These are phyloP conservation scores for Solanum piurae DNA, from an alignment of 257 asterid genomes.

Conservation along the genomic window DNA sequence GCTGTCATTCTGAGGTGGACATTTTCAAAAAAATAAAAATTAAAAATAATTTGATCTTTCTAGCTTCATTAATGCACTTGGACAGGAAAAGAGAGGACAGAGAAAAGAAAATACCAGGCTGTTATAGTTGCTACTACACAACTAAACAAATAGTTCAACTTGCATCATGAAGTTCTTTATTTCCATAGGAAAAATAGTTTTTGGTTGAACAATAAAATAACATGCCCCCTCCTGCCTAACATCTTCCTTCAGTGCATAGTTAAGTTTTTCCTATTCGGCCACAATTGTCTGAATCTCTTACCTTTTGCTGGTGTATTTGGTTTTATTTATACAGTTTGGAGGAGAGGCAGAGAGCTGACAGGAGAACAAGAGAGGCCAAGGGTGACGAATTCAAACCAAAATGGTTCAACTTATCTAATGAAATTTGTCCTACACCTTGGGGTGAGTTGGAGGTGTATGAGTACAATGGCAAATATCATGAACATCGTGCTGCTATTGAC, in stretches of 20 bases:
- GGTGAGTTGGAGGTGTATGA: slow-evolving; percentile 78
- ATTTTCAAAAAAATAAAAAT: background rate
- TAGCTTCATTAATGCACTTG: background rate
- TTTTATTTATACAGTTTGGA: slow-evolving; percentile 43
- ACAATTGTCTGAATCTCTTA: background rate
- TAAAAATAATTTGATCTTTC: background rate
- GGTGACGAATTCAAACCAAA: slow-evolving; percentile 58
- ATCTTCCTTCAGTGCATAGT: background rate
- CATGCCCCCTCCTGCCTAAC: background rate
- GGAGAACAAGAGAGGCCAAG: slow-evolving; percentile 72
- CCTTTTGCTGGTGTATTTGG: background rate
- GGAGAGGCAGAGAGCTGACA: slow-evolving; percentile 93
- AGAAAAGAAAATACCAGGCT: background rate
- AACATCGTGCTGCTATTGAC: slow-evolving; percentile 55
- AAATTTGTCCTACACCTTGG: slow-evolving; percentile 82
- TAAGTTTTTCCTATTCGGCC: background rate
- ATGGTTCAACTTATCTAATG: slow-evolving; percentile 81
- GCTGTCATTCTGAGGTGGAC: background rate
- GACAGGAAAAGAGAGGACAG: background rate
- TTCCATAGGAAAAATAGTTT: background rate
- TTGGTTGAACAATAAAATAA: background rate
- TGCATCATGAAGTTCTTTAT: background rate
- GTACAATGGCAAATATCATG: slow-evolving; percentile 61
- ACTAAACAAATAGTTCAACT: background rate
- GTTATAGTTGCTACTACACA: background rate